These are phyloP conservation scores for Trichoderma oligosporum DNA, from an alignment of 2,329 filamentous ascomycete species.

Conservation along the genomic window DNA sequence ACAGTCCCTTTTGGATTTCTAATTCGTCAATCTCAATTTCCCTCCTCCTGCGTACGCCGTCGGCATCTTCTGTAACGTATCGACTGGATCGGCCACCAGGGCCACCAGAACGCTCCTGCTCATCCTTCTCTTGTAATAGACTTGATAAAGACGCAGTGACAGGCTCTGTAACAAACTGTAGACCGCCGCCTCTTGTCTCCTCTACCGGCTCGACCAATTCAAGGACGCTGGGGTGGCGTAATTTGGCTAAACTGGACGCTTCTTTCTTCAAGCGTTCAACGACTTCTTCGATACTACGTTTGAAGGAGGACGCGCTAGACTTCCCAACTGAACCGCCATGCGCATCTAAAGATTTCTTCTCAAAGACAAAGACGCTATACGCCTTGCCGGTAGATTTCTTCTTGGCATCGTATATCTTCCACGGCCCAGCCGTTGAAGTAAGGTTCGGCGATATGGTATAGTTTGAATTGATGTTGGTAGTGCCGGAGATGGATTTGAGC, in stretches of 20 bases:
- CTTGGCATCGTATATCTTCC: slow-evolving; percentile 97
- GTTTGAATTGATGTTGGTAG: slow-evolving; percentile 88
- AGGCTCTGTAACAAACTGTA: slow-evolving; percentile 93
- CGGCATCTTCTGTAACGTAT: slow-evolving; percentile 74
- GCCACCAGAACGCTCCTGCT: slow-evolving; percentile 69
- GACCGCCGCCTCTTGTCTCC: slow-evolving; percentile 81
- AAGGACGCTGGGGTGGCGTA: slow-evolving; percentile 87
- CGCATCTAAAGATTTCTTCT: slow-evolving; percentile 77
- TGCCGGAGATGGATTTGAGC: slow-evolving; percentile 84
- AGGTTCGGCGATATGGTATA: slow-evolving; percentile 76
- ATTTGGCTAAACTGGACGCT: slow-evolving; percentile 78
- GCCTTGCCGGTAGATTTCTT: slow-evolving; percentile 89
- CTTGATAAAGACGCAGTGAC: slow-evolving; percentile 85
- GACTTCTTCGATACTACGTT: slow-evolving; percentile 82
- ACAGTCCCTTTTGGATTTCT: slow-evolving; percentile 92
- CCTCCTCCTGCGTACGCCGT: slow-evolving; percentile 67
- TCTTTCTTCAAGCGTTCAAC: slow-evolving; percentile 89
- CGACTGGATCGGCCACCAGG: slow-evolving; percentile 69
- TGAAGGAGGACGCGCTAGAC: slow-evolving; percentile 60
- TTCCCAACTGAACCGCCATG: slow-evolving; percentile 39
- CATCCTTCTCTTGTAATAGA: slow-evolving; percentile 82
- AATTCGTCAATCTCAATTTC: slow-evolving; percentile 94
- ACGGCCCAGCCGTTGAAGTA: slow-evolving; percentile 80
- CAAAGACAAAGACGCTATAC: slow-evolving; percentile 92
- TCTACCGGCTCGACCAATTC: slow-evolving; percentile 94